These are phyloP conservation scores for Pseudogymnoascus sp. DNA, from an alignment of 2,329 filamentous ascomycete species.

Conservation along the genomic window DNA sequence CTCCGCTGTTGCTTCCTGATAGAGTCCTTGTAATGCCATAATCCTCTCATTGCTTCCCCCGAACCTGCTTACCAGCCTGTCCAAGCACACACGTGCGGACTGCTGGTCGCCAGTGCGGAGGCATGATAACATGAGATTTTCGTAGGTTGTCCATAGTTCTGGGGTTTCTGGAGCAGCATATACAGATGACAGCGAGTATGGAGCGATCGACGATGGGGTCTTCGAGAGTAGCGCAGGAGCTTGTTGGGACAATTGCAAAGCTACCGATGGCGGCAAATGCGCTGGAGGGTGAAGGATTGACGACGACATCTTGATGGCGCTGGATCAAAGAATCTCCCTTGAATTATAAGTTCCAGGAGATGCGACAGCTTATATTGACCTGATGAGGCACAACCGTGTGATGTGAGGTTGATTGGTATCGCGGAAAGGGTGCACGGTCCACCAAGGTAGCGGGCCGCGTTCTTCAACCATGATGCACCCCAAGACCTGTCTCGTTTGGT, in stretches of 20 bases:
- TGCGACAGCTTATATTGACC: neutral
- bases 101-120: conserved; percentile 76
- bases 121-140: conserved; percentile 78
- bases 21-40: conserved; percentile 72
- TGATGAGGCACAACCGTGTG: neutral
- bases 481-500: conserved; percentile 3
- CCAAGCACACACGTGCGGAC: conserved; percentile 66
- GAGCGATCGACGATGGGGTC: conserved; percentile 44
- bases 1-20: conserved; percentile 72
- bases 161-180: conserved; percentile 57
- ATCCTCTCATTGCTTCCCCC: conserved; percentile 77
- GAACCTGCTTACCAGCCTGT: conserved; percentile 70
- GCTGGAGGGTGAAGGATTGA: conserved; percentile 49
- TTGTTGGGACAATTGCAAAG: conserved; percentile 50
- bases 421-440: neutral
- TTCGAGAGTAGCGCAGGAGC: conserved; percentile 47
- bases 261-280: conserved; percentile 46
- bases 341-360: neutral
- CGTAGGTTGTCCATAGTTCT: conserved; percentile 76
- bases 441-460: conserved; percentile 5
- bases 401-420: conserved; percentile 3
- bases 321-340: neutral
- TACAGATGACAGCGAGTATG: conserved; percentile 45
- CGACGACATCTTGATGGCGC: conserved; percentile 34
- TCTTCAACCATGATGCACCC: conserved; percentile 3